These are phyloP conservation scores for Cenchrus fungigraminus DNA, from an alignment of 176 grass and related monocot species.

Conservation along the genomic window DNA sequence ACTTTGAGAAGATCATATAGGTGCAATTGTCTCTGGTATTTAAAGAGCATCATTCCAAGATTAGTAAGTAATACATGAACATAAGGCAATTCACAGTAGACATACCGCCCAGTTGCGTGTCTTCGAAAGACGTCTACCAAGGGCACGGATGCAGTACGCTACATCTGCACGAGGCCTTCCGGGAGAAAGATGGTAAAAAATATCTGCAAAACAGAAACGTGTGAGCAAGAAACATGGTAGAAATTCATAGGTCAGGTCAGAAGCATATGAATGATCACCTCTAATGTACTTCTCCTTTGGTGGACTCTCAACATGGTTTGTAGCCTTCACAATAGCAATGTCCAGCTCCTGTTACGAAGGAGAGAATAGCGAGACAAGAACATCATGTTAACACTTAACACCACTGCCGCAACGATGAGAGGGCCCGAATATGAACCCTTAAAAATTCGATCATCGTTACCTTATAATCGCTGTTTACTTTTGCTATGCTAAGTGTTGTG, in stretches of 20 bases:
- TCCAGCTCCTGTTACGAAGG: slow-evolving; percentile 68
- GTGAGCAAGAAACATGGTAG: slow-evolving; percentile 7
- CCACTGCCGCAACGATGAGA: neutral
- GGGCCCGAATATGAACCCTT: neutral
- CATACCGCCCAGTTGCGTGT: slow-evolving; percentile 96
- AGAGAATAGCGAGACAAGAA: neutral
- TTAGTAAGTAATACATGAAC: neutral
- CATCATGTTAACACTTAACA: neutral
- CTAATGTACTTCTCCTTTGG: slow-evolving; percentile 91
- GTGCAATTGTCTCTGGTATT: neutral
- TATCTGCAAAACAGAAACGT: slow-evolving; percentile 51
- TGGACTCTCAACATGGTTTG: slow-evolving; percentile 78
- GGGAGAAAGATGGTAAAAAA: slow-evolving; percentile 80
- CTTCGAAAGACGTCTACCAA: slow-evolving; percentile 90
- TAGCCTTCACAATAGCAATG: slow-evolving; percentile 93
- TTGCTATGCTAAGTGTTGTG: slow-evolving; percentile 87
- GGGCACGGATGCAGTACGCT: slow-evolving; percentile 96
- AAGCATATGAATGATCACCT: slow-evolving; percentile 46
- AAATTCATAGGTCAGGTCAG: neutral
- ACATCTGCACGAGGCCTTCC: slow-evolving; percentile 84
- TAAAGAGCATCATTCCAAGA: neutral
- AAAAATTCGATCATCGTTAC: slow-evolving; percentile 29
- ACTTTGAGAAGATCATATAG: neutral
- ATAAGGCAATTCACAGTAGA: neutral
- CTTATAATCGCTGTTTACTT: slow-evolving; percentile 99